Conservation (phyloP, 2,329 filamentous ascomycete species). For the Claviceps fusiformis region DNA sequence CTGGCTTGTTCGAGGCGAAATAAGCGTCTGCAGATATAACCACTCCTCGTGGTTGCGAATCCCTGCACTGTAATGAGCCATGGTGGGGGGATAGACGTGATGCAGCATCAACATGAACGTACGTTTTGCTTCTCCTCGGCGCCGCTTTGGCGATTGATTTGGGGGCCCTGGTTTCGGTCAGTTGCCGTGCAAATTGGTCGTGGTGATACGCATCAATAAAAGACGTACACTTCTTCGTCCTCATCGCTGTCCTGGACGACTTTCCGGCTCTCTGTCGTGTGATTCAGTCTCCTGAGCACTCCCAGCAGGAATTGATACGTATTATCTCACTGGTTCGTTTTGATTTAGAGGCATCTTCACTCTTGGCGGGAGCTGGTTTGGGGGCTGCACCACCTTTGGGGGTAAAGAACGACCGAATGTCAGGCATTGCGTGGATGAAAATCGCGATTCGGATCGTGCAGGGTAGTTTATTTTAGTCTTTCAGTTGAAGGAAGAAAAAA, state of each 20-base stretch:
- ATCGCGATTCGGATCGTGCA: slow-evolving; percentile 1
- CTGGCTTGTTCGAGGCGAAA: slow-evolving; percentile 33
- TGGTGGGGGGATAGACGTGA: not conserved
- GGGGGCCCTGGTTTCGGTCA: slow-evolving; percentile 24
- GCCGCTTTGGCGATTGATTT: slow-evolving; percentile 37
- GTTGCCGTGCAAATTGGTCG: not conserved
- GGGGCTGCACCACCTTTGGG: slow-evolving; percentile 49
- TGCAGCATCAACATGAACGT: slow-evolving; percentile 11
- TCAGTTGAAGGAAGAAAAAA: not conserved
- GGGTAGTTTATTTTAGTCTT: slow-evolving; percentile 1
- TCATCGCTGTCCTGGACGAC: slow-evolving; percentile 73
- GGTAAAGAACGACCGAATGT: slow-evolving; percentile 86
- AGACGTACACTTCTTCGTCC: slow-evolving; percentile 35
- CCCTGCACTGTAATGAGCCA: slow-evolving; percentile 14
- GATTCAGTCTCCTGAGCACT: slow-evolving; percentile 9
- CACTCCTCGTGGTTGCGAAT: slow-evolving; percentile 32
- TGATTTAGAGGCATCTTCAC: slow-evolving; percentile 29
- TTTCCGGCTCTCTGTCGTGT: slow-evolving; percentile 40
- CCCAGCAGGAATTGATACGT: not conserved
- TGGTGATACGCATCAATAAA: not conserved
- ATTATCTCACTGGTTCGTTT: slow-evolving; percentile 30
- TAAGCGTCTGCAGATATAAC: slow-evolving; percentile 44
- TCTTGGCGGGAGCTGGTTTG: slow-evolving; percentile 33
- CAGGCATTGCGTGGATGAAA: slow-evolving; percentile 48
- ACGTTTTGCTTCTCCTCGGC: slow-evolving; percentile 43